These are phyloP conservation scores for Ogataea philodendri DNA, from an alignment of 805 yeast genomes.

Conservation along the genomic window DNA sequence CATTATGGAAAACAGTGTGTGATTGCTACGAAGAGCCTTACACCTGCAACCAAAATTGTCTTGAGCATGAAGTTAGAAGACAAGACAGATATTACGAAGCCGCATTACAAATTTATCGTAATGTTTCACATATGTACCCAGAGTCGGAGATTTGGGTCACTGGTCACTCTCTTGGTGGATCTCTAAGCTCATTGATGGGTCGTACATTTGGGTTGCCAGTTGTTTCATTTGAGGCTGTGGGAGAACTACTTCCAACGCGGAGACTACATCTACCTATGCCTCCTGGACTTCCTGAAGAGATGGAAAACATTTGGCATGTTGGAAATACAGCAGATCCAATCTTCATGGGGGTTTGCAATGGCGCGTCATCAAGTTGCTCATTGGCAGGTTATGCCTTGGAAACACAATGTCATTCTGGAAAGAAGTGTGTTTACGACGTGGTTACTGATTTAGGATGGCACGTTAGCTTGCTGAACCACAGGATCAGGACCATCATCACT, in stretches of 20 bases:
- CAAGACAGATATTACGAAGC: conserved; percentile 84
- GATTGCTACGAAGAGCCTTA: conserved; percentile 84
- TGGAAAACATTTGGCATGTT: conserved; percentile 89
- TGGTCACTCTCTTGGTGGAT: conserved; percentile 95
- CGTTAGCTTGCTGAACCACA: conserved; percentile 81
- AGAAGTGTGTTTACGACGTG: conserved; percentile 82
- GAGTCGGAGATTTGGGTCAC: conserved; percentile 79
- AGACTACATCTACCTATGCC: conserved; percentile 90
- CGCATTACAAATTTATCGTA: conserved; percentile 68
- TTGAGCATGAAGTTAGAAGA: conserved; percentile 70
- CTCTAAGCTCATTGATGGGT: conserved; percentile 75
- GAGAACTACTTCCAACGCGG: conserved; percentile 78
- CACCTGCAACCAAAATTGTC: conserved; percentile 84
- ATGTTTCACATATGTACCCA: conserved; percentile 68
- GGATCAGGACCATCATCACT: conserved; percentile 88
- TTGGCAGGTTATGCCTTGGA: conserved; percentile 97
- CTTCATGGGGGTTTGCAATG: conserved; percentile 94
- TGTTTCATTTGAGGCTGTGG: conserved; percentile 91
- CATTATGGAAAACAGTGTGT: conserved; percentile 92
- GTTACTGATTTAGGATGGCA: conserved; percentile 90
- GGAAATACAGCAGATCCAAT: conserved; percentile 98
- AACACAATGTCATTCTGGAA: conserved; percentile 89
- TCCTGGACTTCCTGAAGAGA: conserved; percentile 76
- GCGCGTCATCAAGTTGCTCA: conserved; percentile 85
- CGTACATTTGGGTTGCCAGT: conserved; percentile 88